phyloP scores from a whole-genome alignment of 2,329 filamentous ascomycete species.

The Calonectria pteridis region DNA sequence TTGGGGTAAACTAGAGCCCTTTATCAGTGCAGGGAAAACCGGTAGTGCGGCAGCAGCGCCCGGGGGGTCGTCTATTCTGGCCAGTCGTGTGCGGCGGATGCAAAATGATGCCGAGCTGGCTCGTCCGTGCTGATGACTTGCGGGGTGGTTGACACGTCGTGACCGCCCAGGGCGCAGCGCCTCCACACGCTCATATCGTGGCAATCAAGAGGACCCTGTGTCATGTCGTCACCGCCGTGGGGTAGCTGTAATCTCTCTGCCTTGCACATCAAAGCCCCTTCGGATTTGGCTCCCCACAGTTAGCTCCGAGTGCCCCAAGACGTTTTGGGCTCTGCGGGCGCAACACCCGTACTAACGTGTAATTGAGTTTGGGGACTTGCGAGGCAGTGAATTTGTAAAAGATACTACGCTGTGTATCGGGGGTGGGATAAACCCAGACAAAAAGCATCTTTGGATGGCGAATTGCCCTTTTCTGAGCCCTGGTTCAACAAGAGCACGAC shows the following conservation, averaged over 20 bases:
- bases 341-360: neutral
- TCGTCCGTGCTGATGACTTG: neutral
- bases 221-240: neutral
- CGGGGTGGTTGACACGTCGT: neutral
- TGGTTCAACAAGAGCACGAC: neutral
- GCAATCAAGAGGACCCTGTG: neutral
- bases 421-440: neutral
- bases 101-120: neutral
- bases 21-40: conserved; percentile 7
- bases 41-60: neutral
- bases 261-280: too few species aligned
- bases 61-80: neutral
- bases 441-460: neutral
- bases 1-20: neutral
- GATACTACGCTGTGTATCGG: neutral
- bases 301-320: neutral
- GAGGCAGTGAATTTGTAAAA: neutral
- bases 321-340: neutral
- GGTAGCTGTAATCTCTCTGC: neutral
- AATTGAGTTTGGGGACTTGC: neutral
- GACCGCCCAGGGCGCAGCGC: neutral
- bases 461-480: neutral
- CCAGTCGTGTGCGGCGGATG: neutral
- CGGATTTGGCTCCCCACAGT: neutral
- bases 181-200: neutral